Evolutionary conservation across 2,329 filamentous ascomycete species (phyloP), one percentile per base, ranked within the genome.

Genomic region (Sporothrix schenckii): DNA sequence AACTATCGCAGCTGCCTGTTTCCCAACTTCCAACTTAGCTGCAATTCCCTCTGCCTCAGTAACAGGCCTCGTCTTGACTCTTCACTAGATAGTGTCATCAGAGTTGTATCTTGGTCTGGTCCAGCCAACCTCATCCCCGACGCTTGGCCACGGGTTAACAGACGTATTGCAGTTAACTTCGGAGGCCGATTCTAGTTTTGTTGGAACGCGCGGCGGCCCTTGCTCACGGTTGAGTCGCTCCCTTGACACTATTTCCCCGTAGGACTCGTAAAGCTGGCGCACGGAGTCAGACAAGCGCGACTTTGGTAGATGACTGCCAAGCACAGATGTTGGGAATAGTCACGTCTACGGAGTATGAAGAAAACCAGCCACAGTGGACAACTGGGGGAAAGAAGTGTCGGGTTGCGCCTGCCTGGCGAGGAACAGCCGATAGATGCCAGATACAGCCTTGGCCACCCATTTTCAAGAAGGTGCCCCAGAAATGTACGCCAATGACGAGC

Each of bases 381-480:
- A 4, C 52, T 24, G 11, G 30, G 16, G n/a, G 58, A 44, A 47
- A 21, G 58, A 63, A 49, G 41, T 30, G 47, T 66, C 39, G 63
- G 47, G 19, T 2, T n/a, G 27, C 63, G 16, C 47, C 16, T 66
- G 47, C 63, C 61, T 50, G 21, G 44, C 24, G 21, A 50, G 24
- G 16, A 49, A 65, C 60, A 65, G 60, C 60, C 60, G 60, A 65
- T 24, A 65, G 44, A 65, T 65, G 60, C 60, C 60, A 50, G 14
- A 14, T 6, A 65, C 61, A 49, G 60, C 60, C 60, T 19, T 41
- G 54, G 54, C 41, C 10, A 11, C 41, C 7, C 7, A n/a, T 41
- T 60, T 30, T 49, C 13, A 19, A 30, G 21, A 34, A 65, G 60
- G 44, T 11, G 41, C 60, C 44, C 60, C 24, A 50, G 41, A 24